Evolutionary conservation across 164 flowering plant genomes (phyloP), one percentile per base, ranked within the genome.

Genomic region (Piper betle): DNA sequence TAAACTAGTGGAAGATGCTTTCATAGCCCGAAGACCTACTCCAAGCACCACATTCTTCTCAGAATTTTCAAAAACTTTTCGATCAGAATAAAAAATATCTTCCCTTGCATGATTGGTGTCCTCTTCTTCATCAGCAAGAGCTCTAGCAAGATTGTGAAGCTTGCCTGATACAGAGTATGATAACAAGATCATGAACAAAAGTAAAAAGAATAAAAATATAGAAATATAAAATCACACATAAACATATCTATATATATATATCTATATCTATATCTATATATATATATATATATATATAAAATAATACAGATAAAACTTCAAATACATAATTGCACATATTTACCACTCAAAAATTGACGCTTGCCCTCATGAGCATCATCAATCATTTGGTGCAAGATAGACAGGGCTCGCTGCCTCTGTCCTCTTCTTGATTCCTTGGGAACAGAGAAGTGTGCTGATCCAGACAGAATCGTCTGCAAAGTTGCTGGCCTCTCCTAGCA

Each of bases 321-420:
- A 25, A 25, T 25, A 25, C 33, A 25, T 25, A 20, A 40, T 52
- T 53, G 52, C 15, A 41, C 43, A 52, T 20, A 37, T 46, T 52
- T 59, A 94, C 99, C 99, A 75, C 97, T 94, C 67, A 94, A 73
- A 81, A 94, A 94, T 77, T 94, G 99, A 11, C 97, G 77, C 75
- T 91, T 94, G 62, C 96, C 99, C 80, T 39, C 80, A 72, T 94
- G 93, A 73, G 99, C 99, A 86, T 91, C 99, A 66, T 94, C 99
- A 77, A 94, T 91, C 97, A 94, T 88, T 73, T 94, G 99, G 73
- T 94, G 89, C 43, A 94, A 74, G 76, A 94, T 75, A 41, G 82
- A 87, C 74, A 94, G 87, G 73, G 97, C 88, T 60, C 99, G 96
- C 64, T 94, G 97, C 74, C 83, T 84, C 70, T 88, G 97, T 19